Evolutionary conservation across 352 stramenopile genomes (phyloP).

Genomic region (Globisporangium lucens): DNA sequence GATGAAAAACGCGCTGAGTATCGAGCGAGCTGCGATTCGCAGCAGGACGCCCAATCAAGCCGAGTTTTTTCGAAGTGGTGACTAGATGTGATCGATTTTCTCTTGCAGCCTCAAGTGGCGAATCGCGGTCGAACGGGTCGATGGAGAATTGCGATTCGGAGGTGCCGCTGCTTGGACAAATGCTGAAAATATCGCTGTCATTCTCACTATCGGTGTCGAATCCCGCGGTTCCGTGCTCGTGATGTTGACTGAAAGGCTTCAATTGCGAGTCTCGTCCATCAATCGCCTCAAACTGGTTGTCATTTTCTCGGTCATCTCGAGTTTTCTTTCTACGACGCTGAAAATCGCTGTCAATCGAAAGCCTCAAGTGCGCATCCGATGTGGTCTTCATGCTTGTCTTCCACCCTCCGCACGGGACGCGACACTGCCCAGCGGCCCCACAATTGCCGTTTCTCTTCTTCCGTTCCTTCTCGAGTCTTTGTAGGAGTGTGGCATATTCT

Average conservation of each 20-base stretch:
- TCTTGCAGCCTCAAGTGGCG: background rate
- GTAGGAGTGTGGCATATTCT: background rate
- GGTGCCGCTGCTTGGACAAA: slow-evolving; percentile 11
- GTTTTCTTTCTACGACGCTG: background rate
- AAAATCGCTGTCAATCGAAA: background rate
- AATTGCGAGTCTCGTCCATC: background rate
- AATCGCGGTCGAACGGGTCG: background rate
- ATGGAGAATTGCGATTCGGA: slow-evolving; percentile 15
- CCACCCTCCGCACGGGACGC: too few relatives aligned
- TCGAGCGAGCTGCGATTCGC: background rate
- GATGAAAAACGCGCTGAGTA: background rate
- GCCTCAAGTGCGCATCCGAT: background rate
- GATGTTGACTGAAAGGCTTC: background rate
- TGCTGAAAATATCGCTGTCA: slow-evolving; percentile 8
- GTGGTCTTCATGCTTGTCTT: background rate
- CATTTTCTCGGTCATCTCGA: background rate
- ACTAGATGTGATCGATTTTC: background rate
- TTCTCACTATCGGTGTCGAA: background rate
- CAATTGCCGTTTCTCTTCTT: background rate
- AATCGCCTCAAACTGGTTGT: background rate
- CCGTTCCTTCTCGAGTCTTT: background rate
- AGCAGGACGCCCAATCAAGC: background rate
- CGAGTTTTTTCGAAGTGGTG: background rate
- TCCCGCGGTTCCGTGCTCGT: background rate
- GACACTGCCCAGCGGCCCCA: background rate